Evolutionary conservation across 1,284 basidiomycete genomes (phyloP).

Genomic region (Austroboletus novae-zelandiae): DNA sequence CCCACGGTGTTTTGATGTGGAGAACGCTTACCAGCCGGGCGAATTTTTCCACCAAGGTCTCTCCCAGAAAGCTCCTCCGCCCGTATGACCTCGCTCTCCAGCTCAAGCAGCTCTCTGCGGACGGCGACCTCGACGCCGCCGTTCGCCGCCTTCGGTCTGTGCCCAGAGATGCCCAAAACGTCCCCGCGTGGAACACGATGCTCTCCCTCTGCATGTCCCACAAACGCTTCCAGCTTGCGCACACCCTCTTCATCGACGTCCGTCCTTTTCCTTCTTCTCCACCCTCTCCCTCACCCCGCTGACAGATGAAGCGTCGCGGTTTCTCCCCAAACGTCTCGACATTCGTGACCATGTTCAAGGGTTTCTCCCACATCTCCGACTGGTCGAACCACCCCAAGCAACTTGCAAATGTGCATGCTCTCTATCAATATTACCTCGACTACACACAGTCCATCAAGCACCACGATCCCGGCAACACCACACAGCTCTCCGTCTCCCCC

Average conservation of each 20-base stretch:
- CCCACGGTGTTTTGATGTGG: slow-evolving; percentile 16
- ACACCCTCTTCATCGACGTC: slow-evolving; percentile 65
- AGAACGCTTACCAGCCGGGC: slow-evolving; percentile 14
- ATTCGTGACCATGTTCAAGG: slow-evolving; percentile 62
- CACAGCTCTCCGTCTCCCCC: slow-evolving; percentile 46
- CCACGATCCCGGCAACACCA: slow-evolving; percentile 40
- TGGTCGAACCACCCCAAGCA: slow-evolving; percentile 58
- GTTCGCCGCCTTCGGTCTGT: slow-evolving; percentile 57
- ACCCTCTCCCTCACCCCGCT: slow-evolving; percentile 1
- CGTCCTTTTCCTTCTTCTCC: slow-evolving; percentile 25
- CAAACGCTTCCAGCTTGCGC: slow-evolving; percentile 54
- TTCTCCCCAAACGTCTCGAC: slow-evolving; percentile 64
- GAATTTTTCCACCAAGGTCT: slow-evolving; percentile 1
- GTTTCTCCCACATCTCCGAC: slow-evolving; percentile 53
- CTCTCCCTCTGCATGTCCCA: slow-evolving; percentile 59
- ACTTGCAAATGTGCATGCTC: slow-evolving; percentile 52
- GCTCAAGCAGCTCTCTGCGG: slow-evolving; percentile 52
- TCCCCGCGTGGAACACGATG: slow-evolving; percentile 71
- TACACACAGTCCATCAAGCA: slow-evolving; percentile 48
- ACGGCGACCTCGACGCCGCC: slow-evolving; percentile 56
- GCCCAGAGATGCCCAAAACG: slow-evolving; percentile 68
- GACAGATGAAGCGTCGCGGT: slow-evolving; percentile 77
- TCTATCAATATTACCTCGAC: slow-evolving; percentile 55
- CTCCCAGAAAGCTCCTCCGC: slow-evolving; percentile 38
- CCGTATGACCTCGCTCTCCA: slow-evolving; percentile 59